phyloP scores from a whole-genome alignment of 768 basidiomycete species.

The Daedaleopsis nitida region DNA sequence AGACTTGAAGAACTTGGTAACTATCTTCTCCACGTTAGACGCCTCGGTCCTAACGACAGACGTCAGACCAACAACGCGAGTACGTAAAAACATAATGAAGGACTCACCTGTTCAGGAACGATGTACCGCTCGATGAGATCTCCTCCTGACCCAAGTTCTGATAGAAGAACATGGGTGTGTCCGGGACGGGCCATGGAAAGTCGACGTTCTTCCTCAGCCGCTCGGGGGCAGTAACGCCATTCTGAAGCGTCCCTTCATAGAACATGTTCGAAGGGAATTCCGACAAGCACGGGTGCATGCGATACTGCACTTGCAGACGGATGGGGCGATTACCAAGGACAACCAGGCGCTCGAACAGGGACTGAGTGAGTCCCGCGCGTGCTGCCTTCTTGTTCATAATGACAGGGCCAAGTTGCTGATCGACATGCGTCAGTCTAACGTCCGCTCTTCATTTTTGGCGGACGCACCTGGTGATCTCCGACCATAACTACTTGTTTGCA shows the following conservation, averaged over 20 bases:
- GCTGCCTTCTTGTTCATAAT: conserved; percentile 99
- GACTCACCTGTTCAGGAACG: conserved; percentile 87
- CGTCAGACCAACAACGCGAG: conserved; percentile 12
- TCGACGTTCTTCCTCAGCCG: conserved; percentile 97
- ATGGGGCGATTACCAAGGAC: conserved; percentile 95
- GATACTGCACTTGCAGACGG: conserved; percentile 98
- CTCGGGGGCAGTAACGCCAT: conserved; percentile 98
- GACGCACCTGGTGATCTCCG: conserved; percentile 77
- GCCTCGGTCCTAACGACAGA: conserved; percentile 79
- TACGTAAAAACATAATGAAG: conserved; percentile 18
- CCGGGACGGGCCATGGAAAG: conserved; percentile 97
- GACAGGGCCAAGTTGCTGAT: conserved; percentile 92
- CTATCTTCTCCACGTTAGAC: conserved; percentile 99
- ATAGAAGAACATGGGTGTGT: conserved; percentile 99
- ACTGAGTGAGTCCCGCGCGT: conserved; percentile 97
- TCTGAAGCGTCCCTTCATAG: conserved; percentile 98
- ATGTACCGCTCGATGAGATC: conserved; percentile 97
- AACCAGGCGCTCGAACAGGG: conserved; percentile 96
- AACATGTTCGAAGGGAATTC: conserved; percentile 99
- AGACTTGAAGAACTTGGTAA: conserved; percentile 99
- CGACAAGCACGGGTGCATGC: conserved; percentile 99
- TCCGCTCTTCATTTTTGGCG: conserved; percentile 5
- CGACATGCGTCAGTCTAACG: conserved; percentile 11
- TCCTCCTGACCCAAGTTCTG: conserved; percentile 99
- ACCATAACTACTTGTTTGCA: conserved; percentile 99